phyloP scores from a whole-genome alignment of 2,329 filamentous ascomycete species.

The Fusarium protoensiforme region DNA sequence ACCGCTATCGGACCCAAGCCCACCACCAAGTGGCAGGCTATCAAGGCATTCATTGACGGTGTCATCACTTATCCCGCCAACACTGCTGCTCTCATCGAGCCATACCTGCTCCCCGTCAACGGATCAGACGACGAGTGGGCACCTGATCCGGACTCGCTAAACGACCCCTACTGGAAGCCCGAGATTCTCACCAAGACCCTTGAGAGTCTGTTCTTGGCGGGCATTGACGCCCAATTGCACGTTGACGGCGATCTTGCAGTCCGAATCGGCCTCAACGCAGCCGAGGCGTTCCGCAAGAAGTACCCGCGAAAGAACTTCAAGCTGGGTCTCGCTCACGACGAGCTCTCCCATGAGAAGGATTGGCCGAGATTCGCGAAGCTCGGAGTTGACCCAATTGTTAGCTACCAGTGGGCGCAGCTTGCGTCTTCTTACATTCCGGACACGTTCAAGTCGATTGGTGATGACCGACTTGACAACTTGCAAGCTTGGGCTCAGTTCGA shows the following conservation, averaged over 20 bases:
- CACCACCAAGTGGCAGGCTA: slow-evolving; percentile 41
- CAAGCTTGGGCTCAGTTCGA: slow-evolving; percentile 37
- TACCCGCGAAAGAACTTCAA: slow-evolving; percentile 29
- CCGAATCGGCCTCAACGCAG: slow-evolving; percentile 36
- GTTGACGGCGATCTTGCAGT: slow-evolving; percentile 42
- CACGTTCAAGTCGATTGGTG: slow-evolving; percentile 36
- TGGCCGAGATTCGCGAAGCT: slow-evolving; percentile 41
- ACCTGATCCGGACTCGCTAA: slow-evolving; percentile 39
- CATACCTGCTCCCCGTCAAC: slow-evolving; percentile 37
- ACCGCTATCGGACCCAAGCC: slow-evolving; percentile 26
- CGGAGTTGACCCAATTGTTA: slow-evolving; percentile 39
- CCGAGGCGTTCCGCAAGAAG: slow-evolving; percentile 37
- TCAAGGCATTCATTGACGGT: slow-evolving; percentile 44
- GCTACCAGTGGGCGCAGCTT: slow-evolving; percentile 44
- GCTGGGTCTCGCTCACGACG: slow-evolving; percentile 41
- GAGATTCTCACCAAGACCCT: slow-evolving; percentile 39
- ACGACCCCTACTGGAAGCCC: slow-evolving; percentile 38
- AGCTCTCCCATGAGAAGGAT: slow-evolving; percentile 36
- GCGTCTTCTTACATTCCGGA: slow-evolving; percentile 40
- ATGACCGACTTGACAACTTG: slow-evolving; percentile 42
- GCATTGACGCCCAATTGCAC: slow-evolving; percentile 39
- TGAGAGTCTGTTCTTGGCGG: slow-evolving; percentile 33
- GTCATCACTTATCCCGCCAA: slow-evolving; percentile 44
- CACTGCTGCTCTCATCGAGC: slow-evolving; percentile 42
- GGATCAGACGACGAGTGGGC: slow-evolving; percentile 33